Conservation (phyloP, 306 rosid genomes). For the Ceratonia siliqua region DNA sequence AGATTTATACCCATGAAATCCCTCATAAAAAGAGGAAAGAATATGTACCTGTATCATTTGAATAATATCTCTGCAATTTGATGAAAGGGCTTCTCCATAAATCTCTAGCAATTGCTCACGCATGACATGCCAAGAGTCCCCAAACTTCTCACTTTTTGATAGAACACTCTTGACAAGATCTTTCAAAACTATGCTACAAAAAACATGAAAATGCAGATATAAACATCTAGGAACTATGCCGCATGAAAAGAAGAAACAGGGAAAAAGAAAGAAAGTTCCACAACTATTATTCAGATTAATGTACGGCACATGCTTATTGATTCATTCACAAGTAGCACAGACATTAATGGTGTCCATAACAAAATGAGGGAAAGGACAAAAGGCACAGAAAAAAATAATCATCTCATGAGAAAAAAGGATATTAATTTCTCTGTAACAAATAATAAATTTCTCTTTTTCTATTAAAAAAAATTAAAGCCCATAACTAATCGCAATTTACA, state of each 20-base stretch:
- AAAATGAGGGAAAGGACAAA: slow-evolving; percentile 13
- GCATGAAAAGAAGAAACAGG: slow-evolving; percentile 4
- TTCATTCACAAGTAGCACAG: slow-evolving; percentile 13
- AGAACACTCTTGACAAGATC: slow-evolving; percentile 75
- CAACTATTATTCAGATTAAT: slow-evolving; percentile 14
- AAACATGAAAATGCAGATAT: slow-evolving; percentile 34
- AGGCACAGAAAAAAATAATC: background rate
- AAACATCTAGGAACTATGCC: slow-evolving; percentile 37
- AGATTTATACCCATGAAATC: slow-evolving; percentile 20
- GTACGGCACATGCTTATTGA: slow-evolving; percentile 11
- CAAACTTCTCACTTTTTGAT: slow-evolving; percentile 57
- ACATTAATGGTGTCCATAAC: slow-evolving; percentile 22
- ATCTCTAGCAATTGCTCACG: slow-evolving; percentile 64
- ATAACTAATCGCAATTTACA: background rate
- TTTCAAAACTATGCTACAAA: slow-evolving; percentile 78
- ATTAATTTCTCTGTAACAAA: background rate
- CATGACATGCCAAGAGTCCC: slow-evolving; percentile 63
- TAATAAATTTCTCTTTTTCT: too few species aligned
- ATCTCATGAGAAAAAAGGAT: background rate
- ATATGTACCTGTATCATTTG: slow-evolving; percentile 72
- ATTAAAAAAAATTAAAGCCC: background rate
- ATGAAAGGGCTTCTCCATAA: slow-evolving; percentile 73
- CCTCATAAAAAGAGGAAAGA: slow-evolving; percentile 27
- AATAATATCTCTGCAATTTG: slow-evolving; percentile 68
- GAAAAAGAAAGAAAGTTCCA: slow-evolving; percentile 17